A percentile compares a stretch with the other conserved stretches of the same genome.
Conservation (phyloP, 1,284 basidiomycete species). For the Neonothopanus nambi region DNA sequence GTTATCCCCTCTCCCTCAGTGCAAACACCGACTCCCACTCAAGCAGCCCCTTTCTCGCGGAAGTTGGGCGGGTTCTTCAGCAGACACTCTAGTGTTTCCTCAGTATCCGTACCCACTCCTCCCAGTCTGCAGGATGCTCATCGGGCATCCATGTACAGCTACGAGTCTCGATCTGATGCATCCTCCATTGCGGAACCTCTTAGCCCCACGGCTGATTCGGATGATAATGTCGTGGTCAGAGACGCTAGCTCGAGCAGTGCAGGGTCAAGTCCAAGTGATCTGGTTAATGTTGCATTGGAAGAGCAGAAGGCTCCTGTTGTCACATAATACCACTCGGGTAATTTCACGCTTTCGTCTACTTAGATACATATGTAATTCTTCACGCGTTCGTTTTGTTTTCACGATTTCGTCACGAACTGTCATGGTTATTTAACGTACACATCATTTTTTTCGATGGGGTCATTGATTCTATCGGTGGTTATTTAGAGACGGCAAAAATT, state of each 20-base stretch:
- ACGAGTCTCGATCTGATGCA: slow-evolving; percentile 43
- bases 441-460: too few species aligned
- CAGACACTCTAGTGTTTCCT: slow-evolving; percentile 54
- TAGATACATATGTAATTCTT: too few species aligned
- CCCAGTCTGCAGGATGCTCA: slow-evolving; percentile 30
- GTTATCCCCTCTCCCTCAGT: slow-evolving; percentile 21
- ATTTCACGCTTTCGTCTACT: neutral
- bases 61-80: slow-evolving; percentile 73
- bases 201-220: slow-evolving; percentile 50
- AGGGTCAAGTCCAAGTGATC: slow-evolving; percentile 3
- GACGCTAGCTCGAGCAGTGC: slow-evolving; percentile 23
- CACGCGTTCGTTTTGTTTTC: too few species aligned
- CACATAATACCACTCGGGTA: too few species aligned
- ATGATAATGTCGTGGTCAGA: slow-evolving; percentile 36
- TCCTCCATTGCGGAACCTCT: slow-evolving; percentile 57
- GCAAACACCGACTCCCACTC: slow-evolving; percentile 26
- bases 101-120: slow-evolving; percentile 29
- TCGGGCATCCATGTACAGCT: slow-evolving; percentile 45
- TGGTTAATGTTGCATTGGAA: slow-evolving; percentile 7
- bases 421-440: too few species aligned
- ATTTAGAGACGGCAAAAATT: too few species aligned
- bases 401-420: too few species aligned
- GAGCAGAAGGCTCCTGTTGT: neutral
- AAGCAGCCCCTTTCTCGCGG: slow-evolving; percentile 44
- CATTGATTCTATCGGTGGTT: too few species aligned